A percentile compares a stretch with the other conserved stretches of the same genome.
These are phyloP conservation scores for Xylona heveae DNA, from an alignment of 495 filamentous ascomycete genomes.

Conservation along the genomic window DNA sequence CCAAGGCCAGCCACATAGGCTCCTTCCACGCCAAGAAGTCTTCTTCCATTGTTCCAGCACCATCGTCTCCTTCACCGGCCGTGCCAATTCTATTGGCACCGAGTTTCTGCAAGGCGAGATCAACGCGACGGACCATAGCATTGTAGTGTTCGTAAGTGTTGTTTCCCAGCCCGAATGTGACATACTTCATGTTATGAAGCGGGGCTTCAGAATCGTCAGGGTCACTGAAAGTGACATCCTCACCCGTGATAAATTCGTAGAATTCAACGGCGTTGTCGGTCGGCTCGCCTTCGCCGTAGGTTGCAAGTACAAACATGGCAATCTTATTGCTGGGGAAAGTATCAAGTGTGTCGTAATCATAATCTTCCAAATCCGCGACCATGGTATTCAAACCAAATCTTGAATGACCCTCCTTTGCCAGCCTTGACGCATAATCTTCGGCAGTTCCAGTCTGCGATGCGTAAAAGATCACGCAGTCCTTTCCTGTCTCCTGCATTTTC, in stretches of 20 bases:
- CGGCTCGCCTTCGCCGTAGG: slow-evolving; percentile 95
- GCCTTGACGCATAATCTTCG: slow-evolving; percentile 92
- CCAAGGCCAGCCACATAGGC: slow-evolving; percentile 83
- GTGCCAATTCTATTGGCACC: slow-evolving; percentile 68
- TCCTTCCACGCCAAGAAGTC: slow-evolving; percentile 99
- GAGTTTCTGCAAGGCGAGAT: slow-evolving; percentile 55
- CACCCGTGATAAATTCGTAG: slow-evolving; percentile 81
- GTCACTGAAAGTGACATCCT: slow-evolving; percentile 57
- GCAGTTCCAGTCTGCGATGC: slow-evolving; percentile 97
- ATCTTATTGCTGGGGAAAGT: slow-evolving; percentile 74
- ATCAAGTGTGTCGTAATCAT: slow-evolving; percentile 91
- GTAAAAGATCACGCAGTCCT: slow-evolving; percentile 97
- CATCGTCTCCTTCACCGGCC: slow-evolving; percentile 92
- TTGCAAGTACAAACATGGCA: slow-evolving; percentile 87
- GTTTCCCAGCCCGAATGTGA: slow-evolving; percentile 90
- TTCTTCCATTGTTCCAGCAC: slow-evolving; percentile 98
- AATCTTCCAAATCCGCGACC: slow-evolving; percentile 95
- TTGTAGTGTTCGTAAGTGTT: slow-evolving; percentile 99
- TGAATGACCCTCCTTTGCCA: slow-evolving; percentile 94
- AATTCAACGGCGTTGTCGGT: slow-evolving; percentile 98
- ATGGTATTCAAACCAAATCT: slow-evolving; percentile 95
- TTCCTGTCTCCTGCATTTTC: slow-evolving; percentile 86
- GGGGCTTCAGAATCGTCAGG: slow-evolving; percentile 50
- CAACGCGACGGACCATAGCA: slow-evolving; percentile 83
- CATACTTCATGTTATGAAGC: slow-evolving; percentile 70